phyloP scores from a whole-genome alignment of 768 basidiomycete genomes.

The Boletus sp. region DNA sequence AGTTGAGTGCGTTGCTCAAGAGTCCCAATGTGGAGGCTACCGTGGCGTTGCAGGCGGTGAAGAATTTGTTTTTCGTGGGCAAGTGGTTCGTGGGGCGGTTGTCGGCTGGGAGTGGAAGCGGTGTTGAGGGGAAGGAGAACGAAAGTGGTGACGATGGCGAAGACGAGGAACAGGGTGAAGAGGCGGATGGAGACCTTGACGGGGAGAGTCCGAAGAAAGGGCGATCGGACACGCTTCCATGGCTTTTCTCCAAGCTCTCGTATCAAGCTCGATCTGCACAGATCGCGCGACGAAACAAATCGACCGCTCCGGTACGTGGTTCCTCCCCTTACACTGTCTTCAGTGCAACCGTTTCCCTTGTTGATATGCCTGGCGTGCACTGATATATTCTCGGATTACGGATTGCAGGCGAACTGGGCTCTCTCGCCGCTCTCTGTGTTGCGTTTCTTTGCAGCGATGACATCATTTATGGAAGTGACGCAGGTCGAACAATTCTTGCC shows the following conservation, averaged over 20 bases:
- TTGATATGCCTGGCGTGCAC: too few species aligned
- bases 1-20: constrained; percentile 74
- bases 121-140: constrained; percentile 25
- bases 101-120: constrained; percentile 25
- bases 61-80: constrained; percentile 90
- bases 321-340: neutral
- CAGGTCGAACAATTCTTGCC: constrained; percentile 68
- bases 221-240: constrained; percentile 63
- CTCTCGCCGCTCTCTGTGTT: constrained; percentile 77
- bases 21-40: constrained; percentile 73
- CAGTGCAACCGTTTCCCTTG: neutral
- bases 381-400: neutral
- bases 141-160: neutral
- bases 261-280: constrained; percentile 80
- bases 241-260: constrained; percentile 94
- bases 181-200: constrained; percentile 26
- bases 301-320: constrained; percentile 29
- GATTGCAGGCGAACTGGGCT: constrained; percentile 71
- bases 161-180: constrained; percentile 16
- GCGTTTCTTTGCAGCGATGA: constrained; percentile 94
- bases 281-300: constrained; percentile 62
- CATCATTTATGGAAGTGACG: constrained; percentile 59
- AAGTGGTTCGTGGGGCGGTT: constrained; percentile 63
- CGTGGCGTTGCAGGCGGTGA: constrained; percentile 82
- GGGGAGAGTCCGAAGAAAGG: constrained; percentile 12